phyloP scores from a whole-genome alignment of 495 filamentous ascomycete species.

The Evansstolkia leycettana region DNA sequence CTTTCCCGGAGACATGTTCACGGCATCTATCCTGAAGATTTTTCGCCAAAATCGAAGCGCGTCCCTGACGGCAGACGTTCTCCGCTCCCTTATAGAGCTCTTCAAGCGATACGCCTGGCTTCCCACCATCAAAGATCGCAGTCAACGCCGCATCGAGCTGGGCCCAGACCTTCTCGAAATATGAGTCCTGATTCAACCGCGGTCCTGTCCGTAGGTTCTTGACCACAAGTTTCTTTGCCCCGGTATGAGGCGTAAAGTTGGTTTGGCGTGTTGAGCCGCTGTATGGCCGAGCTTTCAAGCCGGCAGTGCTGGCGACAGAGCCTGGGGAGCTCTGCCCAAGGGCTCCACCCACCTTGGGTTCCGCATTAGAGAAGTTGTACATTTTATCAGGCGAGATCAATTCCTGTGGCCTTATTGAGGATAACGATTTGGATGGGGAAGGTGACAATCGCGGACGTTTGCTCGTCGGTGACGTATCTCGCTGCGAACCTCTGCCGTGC shows the following conservation, averaged over 20 bases:
- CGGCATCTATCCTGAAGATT: slow-evolving; percentile 51
- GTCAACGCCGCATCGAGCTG: slow-evolving; percentile 62
- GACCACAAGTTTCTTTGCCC: slow-evolving; percentile 72
- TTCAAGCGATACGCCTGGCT: slow-evolving; percentile 59
- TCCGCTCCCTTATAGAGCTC: slow-evolving; percentile 83
- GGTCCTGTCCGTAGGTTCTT: slow-evolving; percentile 65
- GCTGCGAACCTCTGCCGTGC: slow-evolving; percentile 7
- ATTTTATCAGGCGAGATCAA: slow-evolving; percentile 25
- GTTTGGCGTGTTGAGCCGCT: slow-evolving; percentile 17
- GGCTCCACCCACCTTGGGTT: slow-evolving; percentile 17
- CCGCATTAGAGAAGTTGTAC: slow-evolving; percentile 34
- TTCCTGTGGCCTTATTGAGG: slow-evolving; percentile 3
- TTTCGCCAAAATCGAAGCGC: slow-evolving; percentile 50
- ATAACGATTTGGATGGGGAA: slow-evolving; percentile 13
- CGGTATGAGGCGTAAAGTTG: slow-evolving; percentile 34
- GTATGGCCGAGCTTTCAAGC: slow-evolving; percentile 14
- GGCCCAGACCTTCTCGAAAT: slow-evolving; percentile 58
- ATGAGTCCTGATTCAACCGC: slow-evolving; percentile 48
- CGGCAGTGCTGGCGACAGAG: slow-evolving; percentile 6
- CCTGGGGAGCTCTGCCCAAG: slow-evolving; percentile 15
- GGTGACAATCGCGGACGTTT: slow-evolving; percentile 32
- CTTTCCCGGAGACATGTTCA: slow-evolving; percentile 41
- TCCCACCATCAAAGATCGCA: slow-evolving; percentile 53
- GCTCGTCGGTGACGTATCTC: slow-evolving; percentile 15
- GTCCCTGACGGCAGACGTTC: slow-evolving; percentile 70